Base-by-base conservation (phyloP, 140 eudicot species). In the Cichorium intybus region DNA sequence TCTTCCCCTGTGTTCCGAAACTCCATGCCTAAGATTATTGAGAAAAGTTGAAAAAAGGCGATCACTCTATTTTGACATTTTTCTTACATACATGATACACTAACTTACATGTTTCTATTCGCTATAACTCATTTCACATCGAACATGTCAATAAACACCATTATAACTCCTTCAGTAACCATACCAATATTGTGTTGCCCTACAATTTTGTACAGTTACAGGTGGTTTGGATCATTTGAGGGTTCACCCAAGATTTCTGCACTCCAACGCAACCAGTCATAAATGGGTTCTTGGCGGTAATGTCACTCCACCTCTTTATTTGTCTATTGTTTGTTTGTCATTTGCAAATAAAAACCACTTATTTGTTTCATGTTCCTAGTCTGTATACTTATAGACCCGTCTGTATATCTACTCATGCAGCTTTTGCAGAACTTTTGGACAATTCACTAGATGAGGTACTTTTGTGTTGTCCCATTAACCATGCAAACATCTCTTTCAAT, bases 281-380 rank as follows among this genome's bases (percentile, higher is more conserved):
- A 87, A 90, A 78, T 90, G 97, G 97, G 97, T 85, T 53, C 97
- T 90, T 87, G 97, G 97, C 48, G 97, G 97, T 90, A 81, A 74
- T 49, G 65, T 53, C 66, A 62, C 46, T 47, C 29, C 60, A 18
- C 57, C 59, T 51, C 29, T 62, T 22, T 29, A 60, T 31, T 33
- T 11, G 16, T 22, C 27, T 51, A 22, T 14, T 39, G 48, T 52
- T 61, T 52, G n/a, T 16, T 26, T 24, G 10, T 22, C 18, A 24
- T 48, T 28, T 70, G 26, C 37, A 34, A 48, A 22, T 33, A 37
- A 29, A 49, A 24, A 27, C 22, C 28, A 27, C 45, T 18, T 63
- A 24, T 22, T 16, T 63, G 43, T 26, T 35, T 34, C 18, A 0
- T 18, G 31, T 9, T 17, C 28, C 16, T 20, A 51, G 45, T 62